A percentile compares a stretch with the other conserved stretches of the same genome.
Conservation (phyloP, 176 grass and related monocot genomes). For the Puya raimondii region DNA sequence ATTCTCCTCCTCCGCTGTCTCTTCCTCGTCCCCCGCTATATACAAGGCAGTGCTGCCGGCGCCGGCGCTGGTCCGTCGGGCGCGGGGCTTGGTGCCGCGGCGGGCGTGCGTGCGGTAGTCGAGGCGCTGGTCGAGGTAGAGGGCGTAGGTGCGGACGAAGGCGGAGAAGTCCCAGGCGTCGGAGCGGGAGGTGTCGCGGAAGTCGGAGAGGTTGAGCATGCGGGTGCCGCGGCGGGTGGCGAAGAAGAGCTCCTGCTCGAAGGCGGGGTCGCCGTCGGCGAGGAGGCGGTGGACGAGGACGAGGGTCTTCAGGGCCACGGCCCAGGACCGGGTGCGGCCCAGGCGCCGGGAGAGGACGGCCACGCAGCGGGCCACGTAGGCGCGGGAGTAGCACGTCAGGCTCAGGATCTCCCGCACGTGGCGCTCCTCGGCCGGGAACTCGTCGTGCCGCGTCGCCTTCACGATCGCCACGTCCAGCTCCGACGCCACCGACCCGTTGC, state of each 20-base stretch:
- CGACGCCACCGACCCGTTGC: conserved; percentile 30
- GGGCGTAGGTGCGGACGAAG: conserved; percentile 54
- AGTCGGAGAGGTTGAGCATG: conserved; percentile 57
- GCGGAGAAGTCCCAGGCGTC: conserved; percentile 44
- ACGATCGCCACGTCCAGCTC: conserved; percentile 83
- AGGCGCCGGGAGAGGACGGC: conserved; percentile 47
- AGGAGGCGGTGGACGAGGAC: conserved; percentile 79
- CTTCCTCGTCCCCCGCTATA: background rate
- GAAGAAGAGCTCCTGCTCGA: conserved; percentile 68
- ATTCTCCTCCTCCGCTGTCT: background rate
- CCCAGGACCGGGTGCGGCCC: conserved; percentile 55
- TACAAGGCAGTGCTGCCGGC: no score
- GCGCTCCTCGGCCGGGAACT: conserved; percentile 73
- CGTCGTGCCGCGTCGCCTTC: conserved; percentile 69
- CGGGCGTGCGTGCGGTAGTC: conserved; percentile 35
- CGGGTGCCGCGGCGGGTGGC: conserved; percentile 37
- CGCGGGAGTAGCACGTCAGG: conserved; percentile 48
- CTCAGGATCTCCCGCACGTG: conserved; percentile 67
- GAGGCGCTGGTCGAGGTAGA: conserved; percentile 66
- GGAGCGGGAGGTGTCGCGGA: conserved; percentile 29
- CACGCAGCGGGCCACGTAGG: conserved; percentile 43
- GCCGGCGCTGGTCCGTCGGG: background rate
- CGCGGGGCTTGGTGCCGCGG: background rate
- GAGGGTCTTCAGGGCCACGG: conserved; percentile 82
- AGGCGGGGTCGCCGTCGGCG: conserved; percentile 39